Conservation (phyloP, 2,329 filamentous ascomycete species). For the Colletotrichum sp. region DNA sequence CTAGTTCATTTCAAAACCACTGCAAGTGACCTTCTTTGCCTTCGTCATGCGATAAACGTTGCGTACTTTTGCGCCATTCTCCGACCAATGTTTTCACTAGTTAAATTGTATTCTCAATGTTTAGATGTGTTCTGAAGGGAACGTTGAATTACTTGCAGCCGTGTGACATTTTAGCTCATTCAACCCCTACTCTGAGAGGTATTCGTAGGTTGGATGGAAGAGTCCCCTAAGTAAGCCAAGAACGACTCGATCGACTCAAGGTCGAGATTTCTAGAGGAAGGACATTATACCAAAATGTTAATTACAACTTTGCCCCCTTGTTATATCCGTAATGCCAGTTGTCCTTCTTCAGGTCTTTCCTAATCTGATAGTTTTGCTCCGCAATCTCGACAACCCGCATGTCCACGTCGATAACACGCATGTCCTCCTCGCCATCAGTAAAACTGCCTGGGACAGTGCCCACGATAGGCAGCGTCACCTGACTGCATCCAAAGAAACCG, state of each 20-base stretch:
- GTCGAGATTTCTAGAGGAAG: neutral
- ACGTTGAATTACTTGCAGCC: neutral
- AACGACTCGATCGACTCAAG: neutral
- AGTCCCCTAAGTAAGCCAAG: rapidly evolving
- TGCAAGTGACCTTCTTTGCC: neutral
- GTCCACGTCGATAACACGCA: conserved; percentile 55
- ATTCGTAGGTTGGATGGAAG: neutral
- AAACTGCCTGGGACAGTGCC: conserved; percentile 49
- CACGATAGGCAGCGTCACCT: conserved; percentile 59
- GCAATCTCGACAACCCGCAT: conserved; percentile 61
- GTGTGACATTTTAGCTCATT: neutral
- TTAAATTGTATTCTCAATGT: rapidly evolving
- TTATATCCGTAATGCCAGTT: conserved; percentile 51
- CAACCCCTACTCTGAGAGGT: neutral
- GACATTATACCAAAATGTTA: neutral
- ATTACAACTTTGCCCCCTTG: neutral
- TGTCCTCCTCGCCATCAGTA: conserved; percentile 56
- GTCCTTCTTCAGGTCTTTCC: conserved; percentile 33
- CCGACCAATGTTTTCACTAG: neutral
- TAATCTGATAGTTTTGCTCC: conserved; percentile 57
- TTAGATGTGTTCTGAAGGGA: neutral
- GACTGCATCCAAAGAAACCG: conserved; percentile 56
- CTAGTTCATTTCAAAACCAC: neutral
- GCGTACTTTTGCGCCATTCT: neutral
- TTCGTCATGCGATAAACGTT: neutral